Evolutionary conservation across 23 red algal genomes (phyloP), one percentile per base, ranked within the genome.

Genomic region (Agarophyton chilense): DNA sequence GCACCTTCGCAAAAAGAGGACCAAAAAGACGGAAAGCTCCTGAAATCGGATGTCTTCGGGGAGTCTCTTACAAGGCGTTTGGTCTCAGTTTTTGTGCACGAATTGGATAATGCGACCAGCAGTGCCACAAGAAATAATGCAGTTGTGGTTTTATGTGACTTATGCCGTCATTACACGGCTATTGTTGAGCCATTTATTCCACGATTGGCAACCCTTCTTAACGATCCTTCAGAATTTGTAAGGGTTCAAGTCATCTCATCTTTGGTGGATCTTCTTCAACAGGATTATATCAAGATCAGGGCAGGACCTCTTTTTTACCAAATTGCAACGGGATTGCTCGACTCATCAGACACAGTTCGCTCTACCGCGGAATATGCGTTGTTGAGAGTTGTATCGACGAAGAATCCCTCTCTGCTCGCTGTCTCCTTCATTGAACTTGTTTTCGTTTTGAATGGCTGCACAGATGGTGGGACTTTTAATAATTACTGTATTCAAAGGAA

Each of bases 391-490:
- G 54, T 95, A 18, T 33, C 57, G 26, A 35, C 66, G 24, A 89
- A 89, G 34, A 72, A 56, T 25, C 35, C 85, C 2, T 77, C 77
- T 1, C 8, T 84, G 0, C 49, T 84, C 6, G 56, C 72, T 33
- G 54, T 75, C 51, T 72, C 44, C 50, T 78, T 95, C 46, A 35
- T 95, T 25, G 93, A 95, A 67, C 49, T 89, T 16, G 74, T 95
- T 33, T 91, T 95, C 54, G 81, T 90, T 22, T 72, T 95, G 71
- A 95, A 95, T 45, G 52, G 89, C 41, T 94, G 92, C 83, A 39
- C 26, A n/a, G 53, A 50, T 21, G 47, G 84, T 52, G 38, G 41
- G 39, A 55, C 56, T 39, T 80, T 65, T 35, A 94, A 88, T 61
- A 82, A 82, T 13, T 78, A 62, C 56, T 40, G 55, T 36, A 50